Percentiles rank a stretch among this genome's conserved stretches.
These are phyloP conservation scores for Setaria viridis DNA, from an alignment of 202 grass and related monocot genomes.

Conservation along the genomic window DNA sequence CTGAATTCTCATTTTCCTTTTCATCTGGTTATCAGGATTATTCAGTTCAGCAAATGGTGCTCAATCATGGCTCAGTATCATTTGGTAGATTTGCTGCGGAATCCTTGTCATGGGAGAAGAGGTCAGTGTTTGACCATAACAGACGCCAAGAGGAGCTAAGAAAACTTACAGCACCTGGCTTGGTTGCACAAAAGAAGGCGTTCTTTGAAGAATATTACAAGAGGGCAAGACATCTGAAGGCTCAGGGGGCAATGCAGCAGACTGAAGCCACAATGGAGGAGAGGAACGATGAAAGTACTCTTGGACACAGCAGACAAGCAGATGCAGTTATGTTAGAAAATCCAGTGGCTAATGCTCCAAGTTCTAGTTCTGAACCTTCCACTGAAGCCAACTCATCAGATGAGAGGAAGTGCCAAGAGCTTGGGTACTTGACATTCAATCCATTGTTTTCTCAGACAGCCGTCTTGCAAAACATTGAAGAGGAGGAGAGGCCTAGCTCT, in stretches of 20 bases:
- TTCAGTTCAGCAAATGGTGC: constrained; percentile 66
- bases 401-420: constrained; percentile 37
- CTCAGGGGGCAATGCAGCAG: constrained; percentile 37
- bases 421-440: constrained; percentile 62
- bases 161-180: constrained; percentile 67
- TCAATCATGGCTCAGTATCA: constrained; percentile 76
- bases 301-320: constrained; percentile 14
- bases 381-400: constrained; percentile 38
- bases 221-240: constrained; percentile 58
- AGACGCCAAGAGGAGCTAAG: constrained; percentile 78
- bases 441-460: constrained; percentile 51
- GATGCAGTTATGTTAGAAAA: constrained; percentile 33
- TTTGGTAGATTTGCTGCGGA: constrained; percentile 83
- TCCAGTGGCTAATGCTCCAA: constrained; percentile 24
- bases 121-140: constrained; percentile 71
- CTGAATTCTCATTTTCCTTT: neutral
- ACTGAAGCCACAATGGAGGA: constrained; percentile 38
- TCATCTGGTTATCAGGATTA: constrained; percentile 48
- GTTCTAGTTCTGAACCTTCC: constrained; percentile 35
- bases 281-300: constrained; percentile 7
- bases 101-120: constrained; percentile 81
- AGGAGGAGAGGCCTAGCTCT: constrained; percentile 31
- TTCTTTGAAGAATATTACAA: constrained; percentile 96
- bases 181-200: constrained; percentile 88
- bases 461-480: constrained; percentile 36